Evolutionary conservation across 805 yeast genomes (phyloP).

Genomic region (Kuraishia molischiana): DNA sequence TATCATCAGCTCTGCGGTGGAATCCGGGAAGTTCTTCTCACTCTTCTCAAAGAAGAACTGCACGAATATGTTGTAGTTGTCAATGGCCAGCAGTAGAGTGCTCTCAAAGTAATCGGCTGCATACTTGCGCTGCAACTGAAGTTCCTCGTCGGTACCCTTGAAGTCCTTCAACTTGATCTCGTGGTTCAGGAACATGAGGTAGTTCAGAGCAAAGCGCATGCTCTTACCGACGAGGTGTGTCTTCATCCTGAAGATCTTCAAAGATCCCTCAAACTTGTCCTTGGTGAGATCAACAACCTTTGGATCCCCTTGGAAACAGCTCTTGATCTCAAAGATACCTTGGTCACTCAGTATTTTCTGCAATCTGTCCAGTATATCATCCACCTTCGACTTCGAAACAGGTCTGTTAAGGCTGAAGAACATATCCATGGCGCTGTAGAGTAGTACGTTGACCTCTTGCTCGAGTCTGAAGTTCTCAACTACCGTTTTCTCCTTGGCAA

Average conservation of each 20-base stretch:
- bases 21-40: constrained; percentile 17
- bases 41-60: constrained; percentile 19
- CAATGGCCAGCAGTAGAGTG: constrained; percentile 24
- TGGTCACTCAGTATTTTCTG: constrained; percentile 4
- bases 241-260: constrained; percentile 20
- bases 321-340: background rate
- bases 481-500: constrained; percentile 31
- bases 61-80: constrained; percentile 24
- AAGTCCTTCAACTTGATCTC: constrained; percentile 21
- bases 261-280: background rate
- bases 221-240: constrained; percentile 29
- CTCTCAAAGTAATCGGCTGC: constrained; percentile 24
- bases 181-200: constrained; percentile 29
- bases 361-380: constrained; percentile 16
- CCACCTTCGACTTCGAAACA: constrained; percentile 18
- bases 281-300: background rate
- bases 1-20: constrained; percentile 35
- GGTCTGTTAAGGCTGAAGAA: constrained; percentile 26
- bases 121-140: constrained; percentile 20
- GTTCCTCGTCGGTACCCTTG: constrained; percentile 10
- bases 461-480: constrained; percentile 38
- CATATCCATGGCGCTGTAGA: constrained; percentile 28
- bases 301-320: background rate
- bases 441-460: constrained; percentile 31
- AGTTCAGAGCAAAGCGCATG: constrained; percentile 39